phyloP scores from a whole-genome alignment of 441 rosid species.

The Erodium chrysanthum region DNA sequence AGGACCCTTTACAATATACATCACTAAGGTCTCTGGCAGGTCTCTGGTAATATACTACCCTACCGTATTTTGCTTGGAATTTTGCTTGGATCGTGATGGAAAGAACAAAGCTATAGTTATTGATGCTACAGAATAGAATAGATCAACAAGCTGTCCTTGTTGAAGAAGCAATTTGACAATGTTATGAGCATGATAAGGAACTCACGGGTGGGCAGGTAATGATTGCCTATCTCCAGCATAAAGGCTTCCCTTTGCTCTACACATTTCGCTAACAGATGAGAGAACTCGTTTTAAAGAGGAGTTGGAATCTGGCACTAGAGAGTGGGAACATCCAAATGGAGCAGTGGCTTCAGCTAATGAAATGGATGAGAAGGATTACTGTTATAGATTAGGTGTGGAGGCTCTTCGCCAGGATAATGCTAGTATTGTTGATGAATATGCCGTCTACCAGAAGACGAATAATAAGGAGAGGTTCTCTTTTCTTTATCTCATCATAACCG shows the following conservation, averaged over 20 bases:
- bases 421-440: slow-evolving; percentile 77
- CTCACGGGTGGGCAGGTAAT: slow-evolving; percentile 83
- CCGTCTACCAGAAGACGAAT: slow-evolving; percentile 73
- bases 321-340: slow-evolving; percentile 71
- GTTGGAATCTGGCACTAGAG: slow-evolving; percentile 60
- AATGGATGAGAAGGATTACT: slow-evolving; percentile 83
- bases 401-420: slow-evolving; percentile 91
- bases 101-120: slow-evolving; percentile 55
- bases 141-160: slow-evolving; percentile 57
- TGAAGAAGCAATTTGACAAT: slow-evolving; percentile 66
- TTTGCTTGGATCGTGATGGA: slow-evolving; percentile 77
- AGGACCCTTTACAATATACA: slow-evolving; percentile 64
- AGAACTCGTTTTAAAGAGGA: slow-evolving; percentile 43
- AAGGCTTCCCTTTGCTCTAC: slow-evolving; percentile 83
- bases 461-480: slow-evolving; percentile 83
- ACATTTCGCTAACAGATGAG: slow-evolving; percentile 71
- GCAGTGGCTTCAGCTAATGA: slow-evolving; percentile 88
- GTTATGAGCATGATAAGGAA: slow-evolving; percentile 87
- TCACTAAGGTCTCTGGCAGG: slow-evolving; percentile 62
- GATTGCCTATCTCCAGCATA: slow-evolving; percentile 86
- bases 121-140: slow-evolving; percentile 61
- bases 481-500: slow-evolving; percentile 55
- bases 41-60: too few species aligned
- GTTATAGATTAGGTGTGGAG: slow-evolving; percentile 86
- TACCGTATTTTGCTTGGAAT: slow-evolving; percentile 25